Evolutionary conservation across 2,329 filamentous ascomycete genomes (phyloP).

Genomic region (Malbranchea zuffiana): DNA sequence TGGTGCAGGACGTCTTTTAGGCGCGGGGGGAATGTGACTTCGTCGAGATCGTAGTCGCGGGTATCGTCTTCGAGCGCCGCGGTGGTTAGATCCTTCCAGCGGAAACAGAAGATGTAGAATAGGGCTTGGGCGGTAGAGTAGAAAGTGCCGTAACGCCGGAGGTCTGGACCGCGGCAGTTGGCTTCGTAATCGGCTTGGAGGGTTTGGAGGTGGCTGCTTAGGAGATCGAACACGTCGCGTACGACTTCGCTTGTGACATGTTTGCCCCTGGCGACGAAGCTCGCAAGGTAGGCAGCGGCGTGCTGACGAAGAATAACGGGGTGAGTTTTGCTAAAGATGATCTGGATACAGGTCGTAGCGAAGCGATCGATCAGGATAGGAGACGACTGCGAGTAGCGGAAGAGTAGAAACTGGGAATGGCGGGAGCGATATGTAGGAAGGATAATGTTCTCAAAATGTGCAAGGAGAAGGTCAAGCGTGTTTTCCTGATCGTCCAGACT

Average conservation of each 20-base stretch:
- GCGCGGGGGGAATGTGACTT: slow-evolving; percentile 65
- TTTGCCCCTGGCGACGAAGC: slow-evolving; percentile 83
- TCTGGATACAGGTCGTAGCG: slow-evolving; percentile 61
- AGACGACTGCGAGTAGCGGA: slow-evolving; percentile 83
- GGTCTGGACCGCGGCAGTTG: slow-evolving; percentile 70
- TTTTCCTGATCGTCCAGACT: slow-evolving; percentile 58
- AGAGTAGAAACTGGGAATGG: slow-evolving; percentile 89
- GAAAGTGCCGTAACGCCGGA: slow-evolving; percentile 71
- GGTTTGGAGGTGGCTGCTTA: slow-evolving; percentile 65
- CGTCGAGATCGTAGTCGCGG: slow-evolving; percentile 49
- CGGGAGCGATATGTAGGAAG: slow-evolving; percentile 84
- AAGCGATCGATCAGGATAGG: slow-evolving; percentile 72
- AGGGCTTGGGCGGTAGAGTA: slow-evolving; percentile 82
- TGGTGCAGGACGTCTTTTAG: slow-evolving; percentile 63
- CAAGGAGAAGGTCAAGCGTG: slow-evolving; percentile 66
- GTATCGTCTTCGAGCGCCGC: slow-evolving; percentile 43
- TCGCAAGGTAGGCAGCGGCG: slow-evolving; percentile 83
- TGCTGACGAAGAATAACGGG: slow-evolving; percentile 68
- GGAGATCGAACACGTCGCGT: slow-evolving; percentile 68
- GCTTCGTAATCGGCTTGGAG: slow-evolving; percentile 63
- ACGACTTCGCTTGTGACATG: slow-evolving; percentile 66
- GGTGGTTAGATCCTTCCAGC: slow-evolving; percentile 77
- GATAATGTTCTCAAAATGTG: slow-evolving; percentile 78
- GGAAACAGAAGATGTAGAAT: slow-evolving; percentile 94
- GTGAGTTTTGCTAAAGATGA: slow-evolving; percentile 58